These are phyloP conservation scores for Allomyces arbusculus DNA, from an alignment of 192 early-diverging fungal species.

Conservation along the genomic window DNA sequence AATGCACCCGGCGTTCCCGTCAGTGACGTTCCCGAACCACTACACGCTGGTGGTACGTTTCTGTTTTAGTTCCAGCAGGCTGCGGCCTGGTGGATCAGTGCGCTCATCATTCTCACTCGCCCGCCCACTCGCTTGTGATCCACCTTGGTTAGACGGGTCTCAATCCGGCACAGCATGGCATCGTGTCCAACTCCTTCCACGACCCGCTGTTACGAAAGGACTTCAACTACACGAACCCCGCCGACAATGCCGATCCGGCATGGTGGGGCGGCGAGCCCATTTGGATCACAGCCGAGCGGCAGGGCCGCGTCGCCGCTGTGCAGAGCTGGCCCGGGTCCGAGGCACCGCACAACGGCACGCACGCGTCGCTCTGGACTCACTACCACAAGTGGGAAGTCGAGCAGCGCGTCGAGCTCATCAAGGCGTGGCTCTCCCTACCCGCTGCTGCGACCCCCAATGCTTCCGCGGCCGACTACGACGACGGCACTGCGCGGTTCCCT, in stretches of 20 bases:
- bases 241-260: neutral
- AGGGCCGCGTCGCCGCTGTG: neutral
- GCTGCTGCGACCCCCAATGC: neutral
- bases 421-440: slow-evolving; percentile 2
- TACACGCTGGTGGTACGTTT: slow-evolving; percentile 1
- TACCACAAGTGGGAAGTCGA: neutral
- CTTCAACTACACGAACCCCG: slow-evolving; percentile 1
- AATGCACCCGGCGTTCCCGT: slow-evolving; percentile 2
- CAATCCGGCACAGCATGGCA: slow-evolving; percentile 5
- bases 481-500: neutral
- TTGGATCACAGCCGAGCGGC: slow-evolving; percentile 2
- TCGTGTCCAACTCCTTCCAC: slow-evolving; percentile 2
- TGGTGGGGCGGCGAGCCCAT: slow-evolving; percentile 3
- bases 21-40: slow-evolving; percentile 8
- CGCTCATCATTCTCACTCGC: too few relatives aligned
- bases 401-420: neutral
- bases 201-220: neutral
- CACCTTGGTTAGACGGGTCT: slow-evolving; percentile 2
- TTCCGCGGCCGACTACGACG: too few relatives aligned
- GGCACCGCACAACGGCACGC: neutral
- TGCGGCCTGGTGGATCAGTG: too few relatives aligned
- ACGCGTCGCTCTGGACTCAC: neutral
- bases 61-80: too few relatives aligned
- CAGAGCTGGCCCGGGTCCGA: slow-evolving; percentile 1
- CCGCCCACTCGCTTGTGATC: too few relatives aligned